phyloP scores from a whole-genome alignment of 208 protist species.

The Leishmania braziliensis region DNA sequence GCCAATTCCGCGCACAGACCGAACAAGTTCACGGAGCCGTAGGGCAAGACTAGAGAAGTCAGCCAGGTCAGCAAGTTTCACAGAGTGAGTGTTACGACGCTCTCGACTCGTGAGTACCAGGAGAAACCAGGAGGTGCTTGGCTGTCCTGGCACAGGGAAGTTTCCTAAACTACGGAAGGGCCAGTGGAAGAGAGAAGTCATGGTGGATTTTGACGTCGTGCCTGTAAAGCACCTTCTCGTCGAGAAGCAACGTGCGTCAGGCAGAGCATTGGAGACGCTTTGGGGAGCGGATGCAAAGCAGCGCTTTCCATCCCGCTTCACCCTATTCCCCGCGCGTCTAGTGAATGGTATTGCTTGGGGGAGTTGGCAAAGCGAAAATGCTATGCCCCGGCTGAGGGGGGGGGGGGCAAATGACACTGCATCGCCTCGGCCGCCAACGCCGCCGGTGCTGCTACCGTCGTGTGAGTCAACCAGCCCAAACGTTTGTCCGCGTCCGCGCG shows the following conservation, averaged over 20 bases:
- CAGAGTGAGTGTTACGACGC: not conserved
- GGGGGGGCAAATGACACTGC: too few relatives aligned
- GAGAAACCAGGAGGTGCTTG: not conserved
- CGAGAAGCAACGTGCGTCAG: not conserved
- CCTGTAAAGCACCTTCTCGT: not conserved
- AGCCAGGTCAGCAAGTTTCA: not conserved
- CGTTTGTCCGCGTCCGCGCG: too few relatives aligned
- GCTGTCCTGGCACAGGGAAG: not conserved
- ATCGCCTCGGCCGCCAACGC: too few relatives aligned
- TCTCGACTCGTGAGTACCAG: not conserved
- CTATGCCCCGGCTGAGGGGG: not conserved
- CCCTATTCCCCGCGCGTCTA: not conserved
- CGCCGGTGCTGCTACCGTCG: too few relatives aligned
- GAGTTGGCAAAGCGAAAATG: not conserved
- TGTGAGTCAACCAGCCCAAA: too few relatives aligned
- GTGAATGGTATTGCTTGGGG: not conserved
- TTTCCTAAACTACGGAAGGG: not conserved
- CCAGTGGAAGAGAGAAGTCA: not conserved
- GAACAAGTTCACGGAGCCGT: not conserved
- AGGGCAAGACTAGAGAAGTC: not conserved
- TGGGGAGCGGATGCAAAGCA: not conserved
- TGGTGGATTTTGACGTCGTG: not conserved
- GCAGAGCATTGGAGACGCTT: not conserved
- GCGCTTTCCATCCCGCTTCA: not conserved
- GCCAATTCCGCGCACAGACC: not conserved